Percentiles rank a stretch among this genome's conserved stretches.
Conservation (phyloP, 139 green algal species). For the Trebouxia sp. region DNA sequence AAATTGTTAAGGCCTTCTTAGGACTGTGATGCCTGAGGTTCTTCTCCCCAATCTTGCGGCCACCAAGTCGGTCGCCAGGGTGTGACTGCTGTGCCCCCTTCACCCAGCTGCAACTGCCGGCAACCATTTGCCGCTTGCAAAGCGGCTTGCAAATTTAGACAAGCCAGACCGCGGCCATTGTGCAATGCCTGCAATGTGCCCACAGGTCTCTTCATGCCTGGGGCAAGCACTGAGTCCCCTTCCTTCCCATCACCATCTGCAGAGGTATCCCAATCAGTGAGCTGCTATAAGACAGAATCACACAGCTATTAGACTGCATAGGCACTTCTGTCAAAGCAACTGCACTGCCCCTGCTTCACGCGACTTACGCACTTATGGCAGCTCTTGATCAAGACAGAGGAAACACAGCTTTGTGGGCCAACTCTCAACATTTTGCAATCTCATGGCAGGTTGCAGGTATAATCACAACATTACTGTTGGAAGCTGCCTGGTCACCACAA, state of each 20-base stretch:
- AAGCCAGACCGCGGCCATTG: neutral
- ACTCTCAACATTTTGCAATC: no score
- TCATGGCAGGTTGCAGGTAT: no score
- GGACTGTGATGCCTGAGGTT: slow-evolving; percentile 24
- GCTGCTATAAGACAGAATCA: neutral
- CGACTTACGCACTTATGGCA: no score
- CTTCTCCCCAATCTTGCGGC: slow-evolving; percentile 44
- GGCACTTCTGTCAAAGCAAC: no score
- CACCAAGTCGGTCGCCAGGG: slow-evolving; percentile 44
- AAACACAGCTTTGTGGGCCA: no score
- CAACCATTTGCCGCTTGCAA: neutral
- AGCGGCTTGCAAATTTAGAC: slow-evolving; percentile 13
- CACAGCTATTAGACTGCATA: neutral
- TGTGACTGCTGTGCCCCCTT: neutral
- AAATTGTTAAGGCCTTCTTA: neutral
- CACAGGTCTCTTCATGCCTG: slow-evolving; percentile 8
- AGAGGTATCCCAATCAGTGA: neutral
- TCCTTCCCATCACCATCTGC: slow-evolving; percentile 7
- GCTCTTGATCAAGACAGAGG: no score
- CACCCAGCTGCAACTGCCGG: neutral
- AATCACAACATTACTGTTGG: no score
- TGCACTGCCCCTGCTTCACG: no score
- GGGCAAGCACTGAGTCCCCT: neutral
- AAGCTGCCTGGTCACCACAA: neutral
- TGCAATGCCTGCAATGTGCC: slow-evolving; percentile 4